A percentile compares a stretch with the other conserved stretches of the same genome.
Evolutionary conservation across 2,329 filamentous ascomycete species (phyloP).

Genomic region (Neoarthrinium moseri): DNA sequence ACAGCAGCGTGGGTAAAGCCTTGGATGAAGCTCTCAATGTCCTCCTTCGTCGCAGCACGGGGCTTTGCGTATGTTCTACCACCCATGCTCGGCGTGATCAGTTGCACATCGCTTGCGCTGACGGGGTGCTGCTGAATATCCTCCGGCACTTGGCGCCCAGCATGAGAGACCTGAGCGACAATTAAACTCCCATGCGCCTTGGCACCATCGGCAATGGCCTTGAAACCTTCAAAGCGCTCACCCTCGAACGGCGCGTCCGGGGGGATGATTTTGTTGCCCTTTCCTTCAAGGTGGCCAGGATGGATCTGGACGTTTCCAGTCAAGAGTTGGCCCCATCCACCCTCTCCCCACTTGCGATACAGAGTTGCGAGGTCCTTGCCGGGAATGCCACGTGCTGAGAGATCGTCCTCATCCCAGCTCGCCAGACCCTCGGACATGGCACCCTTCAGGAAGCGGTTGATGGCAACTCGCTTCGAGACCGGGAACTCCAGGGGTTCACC

Average conservation of each 20-base stretch:
- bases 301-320: constrained; percentile 67
- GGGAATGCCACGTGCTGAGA: constrained; percentile 45
- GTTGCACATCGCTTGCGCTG: constrained; percentile 37
- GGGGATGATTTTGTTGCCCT: constrained; percentile 60
- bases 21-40: constrained; percentile 57
- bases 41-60: constrained; percentile 48
- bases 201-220: constrained; percentile 48
- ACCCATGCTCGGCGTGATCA: constrained; percentile 20
- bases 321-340: constrained; percentile 53
- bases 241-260: constrained; percentile 48
- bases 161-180: constrained; percentile 61
- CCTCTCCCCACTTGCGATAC: constrained; percentile 62
- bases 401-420: constrained; percentile 55
- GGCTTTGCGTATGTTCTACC: constrained; percentile 42
- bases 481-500: constrained; percentile 45
- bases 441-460: constrained; percentile 66
- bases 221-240: constrained; percentile 61
- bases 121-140: constrained; percentile 34
- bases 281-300: constrained; percentile 54
- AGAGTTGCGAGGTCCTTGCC: constrained; percentile 44
- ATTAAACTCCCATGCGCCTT: constrained; percentile 61
- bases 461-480: constrained; percentile 54
- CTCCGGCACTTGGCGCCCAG: constrained; percentile 51
- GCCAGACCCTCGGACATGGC: constrained; percentile 66
- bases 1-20: constrained; percentile 41